Percentiles rank a stretch among this genome's conserved stretches.
Conservation (phyloP, 257 asterid species). For the Anisodus tanguticus region DNA sequence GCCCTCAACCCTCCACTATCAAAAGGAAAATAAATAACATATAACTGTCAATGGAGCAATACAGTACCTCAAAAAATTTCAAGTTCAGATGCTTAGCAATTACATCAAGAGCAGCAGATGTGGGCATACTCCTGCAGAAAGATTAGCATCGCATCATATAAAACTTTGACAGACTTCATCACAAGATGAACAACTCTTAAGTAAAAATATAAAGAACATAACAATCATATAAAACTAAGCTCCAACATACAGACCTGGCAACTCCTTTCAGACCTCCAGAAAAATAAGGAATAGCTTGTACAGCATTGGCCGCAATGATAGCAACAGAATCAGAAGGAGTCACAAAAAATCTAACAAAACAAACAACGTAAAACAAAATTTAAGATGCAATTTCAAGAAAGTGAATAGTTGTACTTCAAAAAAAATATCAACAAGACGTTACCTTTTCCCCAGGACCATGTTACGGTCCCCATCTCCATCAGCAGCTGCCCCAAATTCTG, state of each 20-base stretch:
- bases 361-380: neutral
- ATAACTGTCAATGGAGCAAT: neutral
- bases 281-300: slow-evolving; percentile 90
- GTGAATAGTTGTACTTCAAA: slow-evolving; percentile 28
- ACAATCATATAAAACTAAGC: neutral
- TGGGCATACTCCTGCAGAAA: slow-evolving; percentile 94
- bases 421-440: neutral
- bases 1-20: slow-evolving; percentile 19
- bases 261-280: slow-evolving; percentile 96
- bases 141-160: slow-evolving; percentile 28
- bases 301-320: slow-evolving; percentile 96
- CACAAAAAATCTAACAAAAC: slow-evolving; percentile 76
- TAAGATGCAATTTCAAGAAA: slow-evolving; percentile 1
- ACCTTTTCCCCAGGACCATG: slow-evolving; percentile 97
- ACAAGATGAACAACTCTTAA: slow-evolving; percentile 19
- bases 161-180: slow-evolving; percentile 2
- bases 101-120: slow-evolving; percentile 98
- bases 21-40: neutral
- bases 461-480: slow-evolving; percentile 99
- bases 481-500: slow-evolving; percentile 99
- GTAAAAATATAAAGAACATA: neutral
- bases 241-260: slow-evolving; percentile 67
- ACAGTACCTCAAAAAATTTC: slow-evolving; percentile 89
- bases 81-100: slow-evolving; percentile 83
- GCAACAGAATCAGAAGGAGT: slow-evolving; percentile 99